A percentile compares a stretch with the other conserved stretches of the same genome.
Conservation (phyloP, 208 protist species). For the Vickermania spadyakhi region DNA sequence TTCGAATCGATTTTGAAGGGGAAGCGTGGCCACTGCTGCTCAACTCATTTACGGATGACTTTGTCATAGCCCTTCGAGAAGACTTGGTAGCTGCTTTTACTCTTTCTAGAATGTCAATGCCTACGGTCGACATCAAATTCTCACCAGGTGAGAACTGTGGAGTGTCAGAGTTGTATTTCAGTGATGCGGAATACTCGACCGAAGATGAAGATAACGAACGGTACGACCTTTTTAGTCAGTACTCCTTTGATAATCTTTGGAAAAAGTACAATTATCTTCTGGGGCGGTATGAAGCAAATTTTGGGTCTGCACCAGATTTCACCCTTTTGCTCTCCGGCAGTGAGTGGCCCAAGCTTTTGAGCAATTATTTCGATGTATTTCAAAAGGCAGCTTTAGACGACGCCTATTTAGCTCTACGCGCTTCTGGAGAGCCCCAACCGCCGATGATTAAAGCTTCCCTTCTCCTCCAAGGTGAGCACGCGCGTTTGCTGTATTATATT, state of each 20-base stretch:
- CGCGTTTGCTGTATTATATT: background rate
- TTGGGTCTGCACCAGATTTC: background rate
- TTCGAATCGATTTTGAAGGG: background rate
- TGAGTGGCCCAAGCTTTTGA: background rate
- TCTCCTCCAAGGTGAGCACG: background rate
- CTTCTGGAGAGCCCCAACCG: background rate
- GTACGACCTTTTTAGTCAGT: background rate
- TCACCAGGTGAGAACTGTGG: background rate
- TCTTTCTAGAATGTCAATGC: background rate
- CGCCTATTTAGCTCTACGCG: background rate
- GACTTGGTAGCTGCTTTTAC: background rate
- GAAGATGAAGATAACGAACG: background rate
- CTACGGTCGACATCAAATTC: background rate
- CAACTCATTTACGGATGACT: background rate
- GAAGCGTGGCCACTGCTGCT: background rate
- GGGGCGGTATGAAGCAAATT: background rate
- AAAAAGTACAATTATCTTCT: background rate
- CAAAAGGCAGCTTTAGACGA: background rate
- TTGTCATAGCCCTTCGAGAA: background rate
- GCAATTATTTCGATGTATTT: slow-evolving; percentile 1
- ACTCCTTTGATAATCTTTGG: background rate
- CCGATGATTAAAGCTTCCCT: background rate
- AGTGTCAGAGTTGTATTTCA: background rate
- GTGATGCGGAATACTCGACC: background rate
- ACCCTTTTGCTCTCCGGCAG: background rate